Evolutionary conservation across 1,284 basidiomycete genomes (phyloP).

Genomic region (Puccinia triticina): DNA sequence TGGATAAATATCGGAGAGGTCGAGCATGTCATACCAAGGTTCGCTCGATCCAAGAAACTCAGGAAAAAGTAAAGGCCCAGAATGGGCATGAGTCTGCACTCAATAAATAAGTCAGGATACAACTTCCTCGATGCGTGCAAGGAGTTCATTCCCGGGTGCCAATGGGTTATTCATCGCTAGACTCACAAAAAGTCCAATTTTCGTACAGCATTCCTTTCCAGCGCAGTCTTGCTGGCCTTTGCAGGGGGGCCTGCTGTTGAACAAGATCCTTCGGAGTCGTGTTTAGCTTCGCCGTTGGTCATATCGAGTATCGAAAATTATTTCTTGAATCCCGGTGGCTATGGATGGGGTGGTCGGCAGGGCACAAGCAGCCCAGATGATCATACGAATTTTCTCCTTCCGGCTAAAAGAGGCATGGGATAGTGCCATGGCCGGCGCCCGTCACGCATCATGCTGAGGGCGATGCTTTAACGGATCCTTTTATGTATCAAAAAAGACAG

Average conservation of each 20-base stretch:
- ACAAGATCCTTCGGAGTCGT: background rate
- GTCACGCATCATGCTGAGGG: too few relatives aligned
- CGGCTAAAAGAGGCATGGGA: too few relatives aligned
- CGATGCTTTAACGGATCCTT: too few relatives aligned
- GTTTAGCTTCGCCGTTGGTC: background rate
- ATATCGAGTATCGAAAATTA: background rate
- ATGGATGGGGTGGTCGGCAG: too few relatives aligned
- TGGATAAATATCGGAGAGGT: background rate
- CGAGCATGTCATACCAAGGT: conserved; percentile 18
- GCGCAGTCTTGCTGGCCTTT: background rate
- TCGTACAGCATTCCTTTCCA: background rate
- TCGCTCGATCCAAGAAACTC: conserved; percentile 36
- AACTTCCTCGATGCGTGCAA: too few relatives aligned
- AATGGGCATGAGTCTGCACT: conserved; percentile 19
- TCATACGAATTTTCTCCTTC: too few relatives aligned
- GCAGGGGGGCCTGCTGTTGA: background rate
- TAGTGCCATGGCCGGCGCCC: too few relatives aligned
- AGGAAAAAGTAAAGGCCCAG: conserved; percentile 36
- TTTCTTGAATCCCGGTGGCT: too few relatives aligned
- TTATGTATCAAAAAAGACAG: too few relatives aligned
- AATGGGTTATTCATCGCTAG: background rate
- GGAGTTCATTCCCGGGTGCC: background rate
- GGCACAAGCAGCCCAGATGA: too few relatives aligned
- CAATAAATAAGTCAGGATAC: background rate
- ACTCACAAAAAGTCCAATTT: conserved; percentile 20